Percentiles rank a stretch among this genome's conserved stretches.
phyloP scores from a whole-genome alignment of 805 yeast genomes.

The Grigorovia humatica region DNA sequence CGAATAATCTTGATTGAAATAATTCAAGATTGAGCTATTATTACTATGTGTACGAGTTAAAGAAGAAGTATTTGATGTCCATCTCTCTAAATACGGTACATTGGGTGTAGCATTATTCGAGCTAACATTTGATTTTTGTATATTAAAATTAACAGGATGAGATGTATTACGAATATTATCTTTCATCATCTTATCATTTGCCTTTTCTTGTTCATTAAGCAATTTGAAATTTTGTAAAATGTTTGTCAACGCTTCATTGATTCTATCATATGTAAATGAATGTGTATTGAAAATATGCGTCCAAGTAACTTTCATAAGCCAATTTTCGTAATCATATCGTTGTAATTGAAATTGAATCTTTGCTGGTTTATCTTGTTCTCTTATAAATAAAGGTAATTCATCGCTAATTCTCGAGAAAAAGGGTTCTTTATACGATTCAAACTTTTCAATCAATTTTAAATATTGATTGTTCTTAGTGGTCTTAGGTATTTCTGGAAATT shows the following conservation, averaged over 20 bases:
- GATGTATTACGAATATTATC: background rate
- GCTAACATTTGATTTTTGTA: background rate
- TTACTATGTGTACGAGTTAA: conserved; percentile 24
- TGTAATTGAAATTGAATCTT: conserved; percentile 9
- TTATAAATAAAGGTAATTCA: conserved; percentile 10
- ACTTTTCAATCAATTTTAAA: conserved; percentile 9
- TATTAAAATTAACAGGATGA: background rate
- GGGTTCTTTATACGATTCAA: conserved; percentile 11
- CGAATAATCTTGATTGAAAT: conserved; percentile 7
- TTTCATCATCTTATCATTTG: background rate
- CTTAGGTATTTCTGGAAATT: conserved; percentile 19
- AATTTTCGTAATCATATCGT: conserved; percentile 10
- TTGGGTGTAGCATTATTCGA: conserved; percentile 6
- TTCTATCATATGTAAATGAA: conserved; percentile 6
- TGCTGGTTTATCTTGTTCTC: conserved; percentile 2
- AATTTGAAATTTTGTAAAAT: conserved; percentile 3
- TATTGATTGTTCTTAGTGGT: conserved; percentile 18
- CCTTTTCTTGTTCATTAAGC: background rate
- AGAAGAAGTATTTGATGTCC: conserved; percentile 21
- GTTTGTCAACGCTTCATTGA: background rate
- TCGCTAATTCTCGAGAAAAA: conserved; percentile 7
- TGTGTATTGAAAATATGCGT: conserved; percentile 21
- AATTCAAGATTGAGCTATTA: conserved; percentile 14
- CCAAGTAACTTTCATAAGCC: conserved; percentile 23
- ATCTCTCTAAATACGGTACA: conserved; percentile 21